phyloP scores from a whole-genome alignment of 2,329 filamentous ascomycete species.

The Colletotrichum destructivum region DNA sequence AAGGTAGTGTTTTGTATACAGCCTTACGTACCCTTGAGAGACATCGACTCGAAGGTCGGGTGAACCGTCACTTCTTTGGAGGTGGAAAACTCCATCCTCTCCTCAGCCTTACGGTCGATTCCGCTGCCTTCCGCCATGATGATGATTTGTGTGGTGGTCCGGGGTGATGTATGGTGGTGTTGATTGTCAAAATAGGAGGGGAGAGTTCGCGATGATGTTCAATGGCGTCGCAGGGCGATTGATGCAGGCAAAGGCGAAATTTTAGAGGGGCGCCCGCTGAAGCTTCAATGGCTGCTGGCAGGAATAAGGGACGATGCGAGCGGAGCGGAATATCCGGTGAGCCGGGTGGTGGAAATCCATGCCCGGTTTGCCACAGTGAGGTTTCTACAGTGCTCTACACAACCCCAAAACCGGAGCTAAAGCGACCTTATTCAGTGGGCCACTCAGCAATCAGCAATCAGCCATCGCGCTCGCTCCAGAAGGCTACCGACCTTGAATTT shows the following conservation, averaged over 20 bases:
- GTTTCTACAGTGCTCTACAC: slow-evolving; percentile 15
- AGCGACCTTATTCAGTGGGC: slow-evolving; percentile 41
- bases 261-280: slow-evolving; percentile 38
- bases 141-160: slow-evolving; percentile 38
- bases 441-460: slow-evolving; percentile 30
- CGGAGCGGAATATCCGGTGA: slow-evolving; percentile 15
- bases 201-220: not conserved
- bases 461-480: not conserved
- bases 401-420: slow-evolving; percentile 33
- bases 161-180: not conserved
- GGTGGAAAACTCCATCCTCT: slow-evolving; percentile 98
- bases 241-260: slow-evolving; percentile 23
- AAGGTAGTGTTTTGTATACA: not conserved
- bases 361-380: not conserved
- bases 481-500: slow-evolving; percentile 19
- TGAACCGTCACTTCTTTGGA: slow-evolving; percentile 98
- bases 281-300: slow-evolving; percentile 22
- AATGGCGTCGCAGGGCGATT: not conserved
- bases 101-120: slow-evolving; percentile 93
- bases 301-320: not conserved
- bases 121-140: slow-evolving; percentile 86
- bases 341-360: slow-evolving; percentile 11
- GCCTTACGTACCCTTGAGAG: slow-evolving; percentile 81
- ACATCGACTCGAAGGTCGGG: slow-evolving; percentile 96
- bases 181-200: not conserved